phyloP scores from a whole-genome alignment of 2,329 filamentous ascomycete species.

The Neonectria neomacrospora region DNA sequence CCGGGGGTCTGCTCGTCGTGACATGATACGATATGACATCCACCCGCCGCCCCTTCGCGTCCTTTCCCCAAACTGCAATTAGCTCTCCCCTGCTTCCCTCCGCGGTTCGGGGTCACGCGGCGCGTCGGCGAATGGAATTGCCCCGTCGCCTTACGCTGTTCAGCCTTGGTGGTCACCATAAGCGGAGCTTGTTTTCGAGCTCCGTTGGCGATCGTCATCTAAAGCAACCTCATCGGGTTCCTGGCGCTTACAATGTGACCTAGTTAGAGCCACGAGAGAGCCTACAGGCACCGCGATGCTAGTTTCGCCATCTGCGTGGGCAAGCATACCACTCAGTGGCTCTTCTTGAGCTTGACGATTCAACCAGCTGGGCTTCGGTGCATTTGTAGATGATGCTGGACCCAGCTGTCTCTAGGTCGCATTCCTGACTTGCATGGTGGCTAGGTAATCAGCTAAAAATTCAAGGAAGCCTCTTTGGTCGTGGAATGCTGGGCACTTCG shows the following conservation, averaged over 20 bases:
- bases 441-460: background rate
- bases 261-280: background rate
- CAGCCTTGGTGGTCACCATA: background rate
- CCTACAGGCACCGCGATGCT: background rate
- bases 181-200: background rate
- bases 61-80: constrained; percentile 35
- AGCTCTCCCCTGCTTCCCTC: constrained; percentile 31
- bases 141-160: background rate
- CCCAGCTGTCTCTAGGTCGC: background rate
- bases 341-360: background rate
- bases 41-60: constrained; percentile 27
- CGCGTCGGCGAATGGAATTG: background rate
- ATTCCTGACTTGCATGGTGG: background rate
- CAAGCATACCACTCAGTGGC: background rate
- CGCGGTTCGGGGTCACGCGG: background rate
- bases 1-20: constrained; percentile 8
- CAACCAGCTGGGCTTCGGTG: too few relatives aligned
- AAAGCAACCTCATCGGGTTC: background rate
- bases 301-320: background rate
- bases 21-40: constrained; percentile 32
- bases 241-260: constrained; percentile 2
- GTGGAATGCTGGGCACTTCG: background rate
- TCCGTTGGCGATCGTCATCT: constrained; percentile 5
- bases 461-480: background rate
- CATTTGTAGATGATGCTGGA: background rate